A percentile compares a stretch with the other conserved stretches of the same genome.
These are phyloP conservation scores for Phialocephala sp. DNA, from an alignment of 2,329 filamentous ascomycete genomes.

Conservation along the genomic window DNA sequence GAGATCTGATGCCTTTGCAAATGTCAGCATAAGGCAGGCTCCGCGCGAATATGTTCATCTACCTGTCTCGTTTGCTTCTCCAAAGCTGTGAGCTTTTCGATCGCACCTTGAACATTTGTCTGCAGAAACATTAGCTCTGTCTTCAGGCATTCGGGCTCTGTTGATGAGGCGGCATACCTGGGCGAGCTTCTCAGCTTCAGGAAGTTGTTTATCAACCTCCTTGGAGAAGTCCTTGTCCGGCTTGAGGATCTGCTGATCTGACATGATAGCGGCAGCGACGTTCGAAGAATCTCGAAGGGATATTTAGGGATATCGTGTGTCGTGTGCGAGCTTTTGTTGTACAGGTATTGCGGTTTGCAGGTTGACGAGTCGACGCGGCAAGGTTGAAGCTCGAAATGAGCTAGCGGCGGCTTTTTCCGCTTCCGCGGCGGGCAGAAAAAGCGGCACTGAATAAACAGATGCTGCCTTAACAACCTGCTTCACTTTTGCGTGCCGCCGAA, in stretches of 20 bases:
- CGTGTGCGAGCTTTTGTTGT: not conserved
- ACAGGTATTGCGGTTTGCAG: slow-evolving; percentile 1
- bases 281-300: not conserved
- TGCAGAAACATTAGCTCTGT: slow-evolving; percentile 44
- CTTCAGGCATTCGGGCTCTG: not conserved
- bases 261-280: slow-evolving; percentile 37
- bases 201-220: slow-evolving; percentile 90
- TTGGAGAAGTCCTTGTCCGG: slow-evolving; percentile 99
- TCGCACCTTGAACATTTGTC: slow-evolving; percentile 81
- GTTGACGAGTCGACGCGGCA: slow-evolving; percentile 20
- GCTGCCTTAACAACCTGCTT: not conserved
- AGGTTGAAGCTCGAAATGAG: slow-evolving; percentile 11
- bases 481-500: not conserved
- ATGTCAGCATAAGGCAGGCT: slow-evolving; percentile 38
- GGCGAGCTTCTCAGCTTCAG: slow-evolving; percentile 87
- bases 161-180: slow-evolving; percentile 60
- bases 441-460: not conserved
- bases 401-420: slow-evolving; percentile 2
- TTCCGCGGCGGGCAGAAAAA: not conserved
- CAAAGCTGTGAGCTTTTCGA: slow-evolving; percentile 89
- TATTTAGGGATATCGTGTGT: not conserved
- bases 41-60: slow-evolving; percentile 32
- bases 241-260: slow-evolving; percentile 44
- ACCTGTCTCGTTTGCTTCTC: slow-evolving; percentile 99
- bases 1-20: slow-evolving; percentile 84